These are phyloP conservation scores for Trametes gibbosa DNA, from an alignment of 768 basidiomycete genomes.

Conservation along the genomic window DNA sequence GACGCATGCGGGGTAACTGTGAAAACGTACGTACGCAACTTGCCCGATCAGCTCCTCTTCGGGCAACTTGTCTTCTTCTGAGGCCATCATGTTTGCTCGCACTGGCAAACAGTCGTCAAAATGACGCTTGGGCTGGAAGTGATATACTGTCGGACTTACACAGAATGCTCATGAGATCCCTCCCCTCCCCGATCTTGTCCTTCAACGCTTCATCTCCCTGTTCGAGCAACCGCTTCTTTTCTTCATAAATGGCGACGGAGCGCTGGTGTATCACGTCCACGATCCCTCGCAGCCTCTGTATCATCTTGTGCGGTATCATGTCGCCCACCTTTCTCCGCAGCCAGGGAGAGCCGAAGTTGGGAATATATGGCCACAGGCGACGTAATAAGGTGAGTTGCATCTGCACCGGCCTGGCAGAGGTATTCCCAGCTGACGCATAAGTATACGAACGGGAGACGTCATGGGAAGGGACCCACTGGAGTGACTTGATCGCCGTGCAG, in stretches of 20 bases:
- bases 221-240: conserved; percentile 15
- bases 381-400: background rate
- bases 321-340: background rate
- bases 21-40: conserved; percentile 25
- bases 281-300: background rate
- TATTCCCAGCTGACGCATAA: background rate
- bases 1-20: background rate
- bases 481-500: conserved; percentile 13
- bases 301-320: background rate
- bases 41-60: conserved; percentile 30
- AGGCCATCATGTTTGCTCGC: conserved; percentile 18
- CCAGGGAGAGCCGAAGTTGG: background rate
- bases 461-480: conserved; percentile 17
- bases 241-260: conserved; percentile 29
- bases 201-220: conserved; percentile 16
- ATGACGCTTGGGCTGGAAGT: background rate
- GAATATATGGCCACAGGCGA: conserved; percentile 2
- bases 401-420: background rate
- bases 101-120: conserved; percentile 8
- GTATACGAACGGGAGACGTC: background rate
- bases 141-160: conserved; percentile 15
- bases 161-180: conserved; percentile 29
- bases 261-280: conserved; percentile 1
- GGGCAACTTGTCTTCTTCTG: conserved; percentile 18
- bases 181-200: conserved; percentile 22